Evolutionary conservation across 768 basidiomycete genomes (phyloP).

Genomic region (Boletellus emodensis): DNA sequence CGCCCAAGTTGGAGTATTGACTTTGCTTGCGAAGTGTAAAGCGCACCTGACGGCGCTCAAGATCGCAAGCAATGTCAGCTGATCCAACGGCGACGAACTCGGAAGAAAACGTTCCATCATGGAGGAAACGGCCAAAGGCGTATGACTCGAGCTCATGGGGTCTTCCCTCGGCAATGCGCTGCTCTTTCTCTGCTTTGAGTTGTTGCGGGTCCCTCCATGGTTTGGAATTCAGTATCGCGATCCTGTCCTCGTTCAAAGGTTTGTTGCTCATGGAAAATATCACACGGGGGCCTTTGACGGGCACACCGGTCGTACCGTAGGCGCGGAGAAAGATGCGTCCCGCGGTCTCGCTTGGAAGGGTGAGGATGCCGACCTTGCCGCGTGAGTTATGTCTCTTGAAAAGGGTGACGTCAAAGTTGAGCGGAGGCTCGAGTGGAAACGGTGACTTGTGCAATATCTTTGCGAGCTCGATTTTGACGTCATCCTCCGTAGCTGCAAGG

Average conservation of each 20-base stretch:
- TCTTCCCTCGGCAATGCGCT: slow-evolving; percentile 17
- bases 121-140: slow-evolving; percentile 35
- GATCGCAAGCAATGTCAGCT: slow-evolving; percentile 35
- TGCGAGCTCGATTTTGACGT: slow-evolving; percentile 32
- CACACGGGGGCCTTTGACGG: slow-evolving; percentile 23
- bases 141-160: slow-evolving; percentile 24
- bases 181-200: slow-evolving; percentile 23
- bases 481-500: slow-evolving; percentile 26
- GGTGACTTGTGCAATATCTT: slow-evolving; percentile 33
- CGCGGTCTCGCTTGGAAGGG: slow-evolving; percentile 19
- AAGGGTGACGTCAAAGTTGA: slow-evolving; percentile 35
- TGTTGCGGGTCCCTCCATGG: slow-evolving; percentile 31
- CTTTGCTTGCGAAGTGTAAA: slow-evolving; percentile 28
- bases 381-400: slow-evolving; percentile 22
- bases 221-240: slow-evolving; percentile 22
- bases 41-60: slow-evolving; percentile 30
- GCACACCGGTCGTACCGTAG: slow-evolving; percentile 26
- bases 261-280: slow-evolving; percentile 20
- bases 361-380: slow-evolving; percentile 31
- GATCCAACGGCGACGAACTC: slow-evolving; percentile 26
- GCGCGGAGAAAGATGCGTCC: slow-evolving; percentile 26
- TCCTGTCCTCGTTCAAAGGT: slow-evolving; percentile 18
- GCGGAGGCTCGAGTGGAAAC: slow-evolving; percentile 20
- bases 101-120: slow-evolving; percentile 33
- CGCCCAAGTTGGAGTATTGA: slow-evolving; percentile 8